Conservation (phyloP, 345 rosid genomes). For the Arabis hirsuta region DNA sequence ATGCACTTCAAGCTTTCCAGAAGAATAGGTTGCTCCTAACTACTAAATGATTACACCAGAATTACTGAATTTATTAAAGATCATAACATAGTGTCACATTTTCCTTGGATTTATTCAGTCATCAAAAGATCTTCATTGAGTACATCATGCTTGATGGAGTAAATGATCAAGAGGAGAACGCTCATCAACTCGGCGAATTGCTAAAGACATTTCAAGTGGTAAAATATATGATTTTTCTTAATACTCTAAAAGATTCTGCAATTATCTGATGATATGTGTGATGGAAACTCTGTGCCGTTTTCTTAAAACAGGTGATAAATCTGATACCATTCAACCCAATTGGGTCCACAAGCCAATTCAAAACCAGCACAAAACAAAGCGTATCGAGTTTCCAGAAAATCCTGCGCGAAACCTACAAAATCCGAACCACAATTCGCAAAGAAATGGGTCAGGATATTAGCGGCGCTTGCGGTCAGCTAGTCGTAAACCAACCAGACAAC, state of each 20-base stretch:
- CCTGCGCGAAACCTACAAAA: constrained; percentile 69
- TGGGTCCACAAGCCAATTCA: constrained; percentile 70
- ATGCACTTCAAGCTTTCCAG: constrained; percentile 72
- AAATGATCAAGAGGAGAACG: constrained; percentile 86
- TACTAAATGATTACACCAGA: constrained; percentile 4
- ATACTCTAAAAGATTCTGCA: not conserved
- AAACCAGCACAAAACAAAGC: constrained; percentile 58
- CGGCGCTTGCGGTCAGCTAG: constrained; percentile 97
- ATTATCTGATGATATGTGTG: constrained; percentile 2
- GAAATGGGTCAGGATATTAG: constrained; percentile 95
- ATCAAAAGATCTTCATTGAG: constrained; percentile 84
- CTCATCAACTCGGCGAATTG: constrained; percentile 79
- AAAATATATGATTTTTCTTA: constrained; percentile 32
- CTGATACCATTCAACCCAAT: constrained; percentile 95
- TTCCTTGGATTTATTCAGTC: constrained; percentile 49
- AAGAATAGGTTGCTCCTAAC: constrained; percentile 57
- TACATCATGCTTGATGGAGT: constrained; percentile 97
- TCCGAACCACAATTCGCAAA: constrained; percentile 83
- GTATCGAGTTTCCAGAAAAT: constrained; percentile 80
- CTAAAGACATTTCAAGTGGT: constrained; percentile 90
- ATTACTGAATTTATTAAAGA: not conserved
- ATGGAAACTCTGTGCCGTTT: constrained; percentile 28
- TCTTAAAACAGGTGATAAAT: constrained; percentile 71
- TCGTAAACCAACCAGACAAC: constrained; percentile 61
- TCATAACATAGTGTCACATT: constrained; percentile 16